Evolutionary conservation across 73 alveolate genomes (phyloP).

Genomic region (Tetrahymena elliotti): DNA sequence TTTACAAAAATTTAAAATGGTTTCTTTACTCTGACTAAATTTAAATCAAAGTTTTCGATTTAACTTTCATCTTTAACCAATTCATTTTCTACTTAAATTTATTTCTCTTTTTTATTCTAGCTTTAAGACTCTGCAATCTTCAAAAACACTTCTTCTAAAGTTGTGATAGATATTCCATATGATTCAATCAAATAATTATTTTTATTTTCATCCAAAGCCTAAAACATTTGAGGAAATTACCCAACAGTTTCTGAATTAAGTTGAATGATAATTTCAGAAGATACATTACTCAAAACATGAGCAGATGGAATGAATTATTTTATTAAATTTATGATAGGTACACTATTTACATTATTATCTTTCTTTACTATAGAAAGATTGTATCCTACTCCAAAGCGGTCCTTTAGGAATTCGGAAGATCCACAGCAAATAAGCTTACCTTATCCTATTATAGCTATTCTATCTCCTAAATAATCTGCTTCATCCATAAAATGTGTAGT

Average conservation of each 20-base stretch:
- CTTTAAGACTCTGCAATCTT: conserved; percentile 38
- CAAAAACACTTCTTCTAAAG: conserved; percentile 86
- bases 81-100: not conserved
- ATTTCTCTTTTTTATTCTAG: not conserved
- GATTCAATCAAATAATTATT: conserved; percentile 59
- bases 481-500: conserved; percentile 96
- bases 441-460: conserved; percentile 69
- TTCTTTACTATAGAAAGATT: conserved; percentile 68
- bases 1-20: conserved; percentile 7
- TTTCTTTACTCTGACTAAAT: not conserved
- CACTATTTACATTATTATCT: not conserved
- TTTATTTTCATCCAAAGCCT: conserved; percentile 49
- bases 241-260: conserved; percentile 45
- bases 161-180: conserved; percentile 83
- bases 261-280: conserved; percentile 53
- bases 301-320: conserved; percentile 14
- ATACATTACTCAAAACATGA: conserved; percentile 10
- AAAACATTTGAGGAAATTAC: conserved; percentile 52
- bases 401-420: conserved; percentile 48
- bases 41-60: not conserved
- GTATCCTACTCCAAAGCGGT: conserved; percentile 90
- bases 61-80: not conserved
- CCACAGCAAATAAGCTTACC: conserved; percentile 63
- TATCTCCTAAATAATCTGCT: conserved; percentile 87
- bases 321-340: conserved; percentile 13